Evolutionary conservation across 371 early-diverging fungal species (phyloP), one percentile per base, ranked within the genome.

Genomic region (Quaeritorhiza haematococci): DNA sequence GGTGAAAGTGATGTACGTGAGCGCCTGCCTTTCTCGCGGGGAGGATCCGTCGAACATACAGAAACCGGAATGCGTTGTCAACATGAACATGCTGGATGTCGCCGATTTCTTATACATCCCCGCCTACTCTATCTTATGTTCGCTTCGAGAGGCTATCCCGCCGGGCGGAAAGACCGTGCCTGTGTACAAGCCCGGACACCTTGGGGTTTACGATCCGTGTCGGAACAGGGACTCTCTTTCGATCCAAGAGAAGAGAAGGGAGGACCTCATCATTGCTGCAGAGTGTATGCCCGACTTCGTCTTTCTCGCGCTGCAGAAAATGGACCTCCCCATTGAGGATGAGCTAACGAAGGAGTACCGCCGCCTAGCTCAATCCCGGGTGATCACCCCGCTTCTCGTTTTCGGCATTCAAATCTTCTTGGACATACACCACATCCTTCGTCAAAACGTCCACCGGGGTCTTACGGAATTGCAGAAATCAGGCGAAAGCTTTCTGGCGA

Each of bases 401-500:
- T 56, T 56, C 41, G 56, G 41, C 23, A 30, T 49, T 4, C 56
- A 56, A 34, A 17, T 56, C 23, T 48, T 48, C 28, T 1, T 56
- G 28, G 56, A 56, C 56, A 56, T 56, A 27, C 47, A 46, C 41
- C 30, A 56, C 49, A 48, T 56, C 27, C 35, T 56, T 5, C 24
- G 49, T 17, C 13, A 46, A 19, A 5, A 27, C 7, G 46, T 27
- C 34, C 38, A n/a, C 6, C 6, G 2, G 28, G 56, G 56, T 17
- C 15, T 34, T 8, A 21, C n/a, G 24, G 5, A 3, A 30, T 3
- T 56, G 2, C 47, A 23, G 3, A 2, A 28, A 28, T 5, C 48
- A 2, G 49, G 56, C 4, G n/a, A 49, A n/a, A n/a, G n/a, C n/a
- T n/a, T n/a, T n/a, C n/a, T n/a, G n/a, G n/a, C n/a, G n/a, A n/a